Evolutionary conservation across 1,139 yeast genomes (phyloP).

Genomic region (Suhomyces anneliseae): DNA sequence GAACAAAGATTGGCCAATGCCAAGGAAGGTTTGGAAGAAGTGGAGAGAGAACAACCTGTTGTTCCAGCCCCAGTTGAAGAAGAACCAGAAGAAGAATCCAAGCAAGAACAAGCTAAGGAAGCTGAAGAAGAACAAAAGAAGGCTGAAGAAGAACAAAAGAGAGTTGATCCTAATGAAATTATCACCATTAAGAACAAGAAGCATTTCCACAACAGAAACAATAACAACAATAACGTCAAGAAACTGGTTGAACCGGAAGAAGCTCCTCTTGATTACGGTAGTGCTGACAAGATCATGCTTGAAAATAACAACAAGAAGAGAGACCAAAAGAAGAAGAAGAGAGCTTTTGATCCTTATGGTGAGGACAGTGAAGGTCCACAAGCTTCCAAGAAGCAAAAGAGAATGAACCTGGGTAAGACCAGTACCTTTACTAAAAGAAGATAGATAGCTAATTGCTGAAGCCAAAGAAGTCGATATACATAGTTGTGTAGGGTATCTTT

Average conservation of each 20-base stretch:
- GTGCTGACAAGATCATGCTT: conserved; percentile 48
- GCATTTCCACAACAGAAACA: conserved; percentile 14
- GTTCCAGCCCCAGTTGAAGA: conserved; percentile 7
- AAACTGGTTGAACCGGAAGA: conserved; percentile 7
- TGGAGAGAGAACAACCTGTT: conserved; percentile 8
- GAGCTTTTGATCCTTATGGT: conserved; percentile 62
- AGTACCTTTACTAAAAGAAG: conserved; percentile 43
- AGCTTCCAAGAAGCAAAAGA: conserved; percentile 47
- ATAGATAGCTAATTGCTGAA: background rate
- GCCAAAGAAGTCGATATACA: background rate
- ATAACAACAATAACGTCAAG: conserved; percentile 1
- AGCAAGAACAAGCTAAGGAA: conserved; percentile 10
- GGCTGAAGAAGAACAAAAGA: conserved; percentile 7
- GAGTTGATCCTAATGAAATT: conserved; percentile 49
- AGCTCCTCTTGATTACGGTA: conserved; percentile 44
- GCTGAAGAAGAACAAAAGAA: conserved; percentile 7
- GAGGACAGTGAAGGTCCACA: conserved; percentile 49
- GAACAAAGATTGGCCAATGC: conserved; percentile 18
- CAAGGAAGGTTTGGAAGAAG: conserved; percentile 20
- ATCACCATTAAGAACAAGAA: conserved; percentile 49
- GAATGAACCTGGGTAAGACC: conserved; percentile 46
- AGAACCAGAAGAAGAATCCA: conserved; percentile 9
- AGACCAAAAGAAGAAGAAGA: conserved; percentile 35
- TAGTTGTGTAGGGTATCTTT: too few species aligned
- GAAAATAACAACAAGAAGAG: conserved; percentile 18